These are phyloP conservation scores for Phoma sp. DNA, from an alignment of 2,329 filamentous ascomycete species.

Conservation along the genomic window DNA sequence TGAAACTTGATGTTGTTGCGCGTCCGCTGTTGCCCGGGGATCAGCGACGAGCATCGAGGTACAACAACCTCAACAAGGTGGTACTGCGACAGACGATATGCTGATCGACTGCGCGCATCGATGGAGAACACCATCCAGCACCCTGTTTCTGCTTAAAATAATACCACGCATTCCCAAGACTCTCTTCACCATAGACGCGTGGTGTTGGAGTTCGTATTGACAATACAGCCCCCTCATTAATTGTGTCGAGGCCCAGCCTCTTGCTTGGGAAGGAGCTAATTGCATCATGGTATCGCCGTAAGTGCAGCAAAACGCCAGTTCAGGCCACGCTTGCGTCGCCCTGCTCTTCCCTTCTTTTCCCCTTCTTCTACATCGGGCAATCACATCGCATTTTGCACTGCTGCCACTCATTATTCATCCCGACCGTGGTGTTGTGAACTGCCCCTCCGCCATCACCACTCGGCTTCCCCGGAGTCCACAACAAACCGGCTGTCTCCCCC, in stretches of 20 bases:
- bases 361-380: constrained; percentile 5
- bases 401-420: constrained; percentile 11
- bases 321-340: constrained; percentile 23
- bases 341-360: constrained; percentile 10
- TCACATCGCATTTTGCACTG: constrained; percentile 5
- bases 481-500: constrained; percentile 25
- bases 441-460: constrained; percentile 30
- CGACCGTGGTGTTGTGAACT: constrained; percentile 19
- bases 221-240: constrained; percentile 34
- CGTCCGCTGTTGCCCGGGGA: not conserved
- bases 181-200: too few relatives aligned
- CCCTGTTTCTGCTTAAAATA: too few relatives aligned
- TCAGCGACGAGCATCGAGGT: not conserved
- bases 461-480: constrained; percentile 29
- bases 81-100: not conserved
- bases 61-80: not conserved
- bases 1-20: constrained; percentile 6
- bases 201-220: constrained; percentile 21
- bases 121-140: too few relatives aligned
- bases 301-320: constrained; percentile 21
- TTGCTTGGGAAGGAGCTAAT: constrained; percentile 26
- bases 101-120: too few relatives aligned
- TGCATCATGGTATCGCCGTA: constrained; percentile 40
- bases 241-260: constrained; percentile 36
- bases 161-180: too few relatives aligned